phyloP scores from a whole-genome alignment of 306 rosid species.

The Lithocarpus polystachyus region DNA sequence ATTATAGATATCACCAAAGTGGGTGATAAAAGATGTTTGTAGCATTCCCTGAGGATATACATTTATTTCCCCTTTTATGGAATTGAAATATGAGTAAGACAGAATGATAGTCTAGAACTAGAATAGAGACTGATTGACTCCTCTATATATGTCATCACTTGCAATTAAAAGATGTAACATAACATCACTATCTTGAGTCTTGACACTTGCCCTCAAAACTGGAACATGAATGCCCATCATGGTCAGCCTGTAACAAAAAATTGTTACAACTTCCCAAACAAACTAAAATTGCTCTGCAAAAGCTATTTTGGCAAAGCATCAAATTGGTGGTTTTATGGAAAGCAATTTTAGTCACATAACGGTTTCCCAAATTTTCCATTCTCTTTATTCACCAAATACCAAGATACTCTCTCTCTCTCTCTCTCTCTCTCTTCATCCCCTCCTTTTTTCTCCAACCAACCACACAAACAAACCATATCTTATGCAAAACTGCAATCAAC shows the following conservation, averaged over 20 bases:
- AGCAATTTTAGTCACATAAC: not conserved
- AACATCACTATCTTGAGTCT: not conserved
- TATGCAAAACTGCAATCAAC: too few relatives aligned
- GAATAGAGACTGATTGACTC: too few relatives aligned
- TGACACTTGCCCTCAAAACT: not conserved
- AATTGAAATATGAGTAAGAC: not conserved
- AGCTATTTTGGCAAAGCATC: not conserved
- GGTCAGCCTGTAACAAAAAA: not conserved
- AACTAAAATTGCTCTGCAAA: not conserved
- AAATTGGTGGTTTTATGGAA: not conserved
- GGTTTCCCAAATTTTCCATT: not conserved
- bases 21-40: not conserved
- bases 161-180: not conserved
- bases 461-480: not conserved
- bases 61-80: not conserved
- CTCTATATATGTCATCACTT: not conserved
- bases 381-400: not conserved
- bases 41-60: not conserved
- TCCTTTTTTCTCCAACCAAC: not conserved
- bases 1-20: not conserved
- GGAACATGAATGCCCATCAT: not conserved
- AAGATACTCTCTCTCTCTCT: too few relatives aligned
- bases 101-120: not conserved
- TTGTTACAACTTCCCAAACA: too few relatives aligned
- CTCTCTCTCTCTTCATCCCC: too few relatives aligned